phyloP scores from a whole-genome alignment of 1,284 basidiomycete genomes.

The Apiotrichum gracile region DNA sequence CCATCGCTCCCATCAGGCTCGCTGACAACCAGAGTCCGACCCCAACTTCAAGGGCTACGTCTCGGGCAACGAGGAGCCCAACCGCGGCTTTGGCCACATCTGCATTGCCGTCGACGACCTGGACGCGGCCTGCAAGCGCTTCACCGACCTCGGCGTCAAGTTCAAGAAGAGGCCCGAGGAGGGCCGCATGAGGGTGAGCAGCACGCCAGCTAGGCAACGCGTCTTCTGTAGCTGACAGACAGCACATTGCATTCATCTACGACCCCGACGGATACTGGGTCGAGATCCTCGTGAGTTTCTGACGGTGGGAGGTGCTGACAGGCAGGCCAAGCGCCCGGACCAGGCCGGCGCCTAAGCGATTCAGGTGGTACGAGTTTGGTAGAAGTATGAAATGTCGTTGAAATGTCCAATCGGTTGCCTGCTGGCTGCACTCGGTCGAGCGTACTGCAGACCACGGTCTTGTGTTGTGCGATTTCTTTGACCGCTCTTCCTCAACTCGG shows the following conservation, averaged over 20 bases:
- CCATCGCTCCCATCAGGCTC: too few species aligned
- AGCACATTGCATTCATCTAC: constrained; percentile 66
- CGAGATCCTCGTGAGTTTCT: constrained; percentile 44
- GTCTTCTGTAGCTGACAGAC: constrained; percentile 1
- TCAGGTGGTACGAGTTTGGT: too few species aligned
- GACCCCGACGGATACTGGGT: constrained; percentile 71
- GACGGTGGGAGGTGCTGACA: neutral
- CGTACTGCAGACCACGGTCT: too few species aligned
- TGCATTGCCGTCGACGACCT: constrained; percentile 73
- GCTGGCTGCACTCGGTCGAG: too few species aligned
- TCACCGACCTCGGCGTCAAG: constrained; percentile 71
- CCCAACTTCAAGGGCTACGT: constrained; percentile 70
- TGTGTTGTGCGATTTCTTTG: too few species aligned
- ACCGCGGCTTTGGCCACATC: constrained; percentile 78
- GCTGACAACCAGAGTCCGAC: constrained; percentile 54
- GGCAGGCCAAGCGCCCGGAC: constrained; percentile 3
- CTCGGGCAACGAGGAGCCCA: constrained; percentile 76
- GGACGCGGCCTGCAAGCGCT: constrained; percentile 73
- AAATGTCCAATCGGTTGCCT: too few species aligned
- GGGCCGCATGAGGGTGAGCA: constrained; percentile 78
- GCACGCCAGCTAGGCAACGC: neutral
- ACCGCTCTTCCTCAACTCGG: too few species aligned
- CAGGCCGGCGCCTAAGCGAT: constrained; percentile 22
- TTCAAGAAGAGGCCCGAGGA: constrained; percentile 87
- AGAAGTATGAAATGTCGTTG: constrained; percentile 10